Percentiles rank a stretch among this genome's conserved stretches.
phyloP scores from a whole-genome alignment of 768 basidiomycete genomes.

The Tremella fuciformis region DNA sequence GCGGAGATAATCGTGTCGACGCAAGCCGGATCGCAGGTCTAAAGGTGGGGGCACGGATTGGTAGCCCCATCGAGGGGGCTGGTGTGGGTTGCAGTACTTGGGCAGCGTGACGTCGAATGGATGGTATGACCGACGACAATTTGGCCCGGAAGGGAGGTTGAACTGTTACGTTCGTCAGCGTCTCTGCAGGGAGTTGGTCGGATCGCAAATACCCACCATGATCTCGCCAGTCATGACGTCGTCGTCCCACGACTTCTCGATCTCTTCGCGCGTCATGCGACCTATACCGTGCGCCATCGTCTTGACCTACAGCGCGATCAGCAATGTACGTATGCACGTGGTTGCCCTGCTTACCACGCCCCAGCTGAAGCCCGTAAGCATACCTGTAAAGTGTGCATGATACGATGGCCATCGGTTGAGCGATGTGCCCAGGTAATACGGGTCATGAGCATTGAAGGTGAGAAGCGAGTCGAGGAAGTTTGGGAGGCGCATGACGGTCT shows the following conservation, averaged over 20 bases:
- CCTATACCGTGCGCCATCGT: conserved; percentile 26
- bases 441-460: conserved; percentile 17
- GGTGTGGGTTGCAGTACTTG: conserved; percentile 19
- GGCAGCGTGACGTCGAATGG: neutral
- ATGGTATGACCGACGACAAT: conserved; percentile 9
- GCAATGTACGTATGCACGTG: neutral
- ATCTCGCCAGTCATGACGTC: conserved; percentile 35
- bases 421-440: conserved; percentile 29
- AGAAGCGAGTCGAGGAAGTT: conserved; percentile 26
- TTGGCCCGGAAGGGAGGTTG: conserved; percentile 19
- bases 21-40: conserved; percentile 22
- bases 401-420: conserved; percentile 28
- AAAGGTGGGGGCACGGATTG: conserved; percentile 15
- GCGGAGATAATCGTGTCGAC: conserved; percentile 25
- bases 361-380: conserved; percentile 30
- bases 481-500: conserved; percentile 28
- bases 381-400: conserved; percentile 32
- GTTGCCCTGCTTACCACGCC: conserved; percentile 16
- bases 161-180: conserved; percentile 9
- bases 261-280: conserved; percentile 20
- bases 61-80: conserved; percentile 23
- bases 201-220: conserved; percentile 16
- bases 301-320: conserved; percentile 20
- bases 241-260: conserved; percentile 26
- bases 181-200: neutral